Percentiles rank a stretch among this genome's conserved stretches.
Conservation (phyloP, 2,329 filamentous ascomycete species). For the Fusarium tupiense region DNA sequence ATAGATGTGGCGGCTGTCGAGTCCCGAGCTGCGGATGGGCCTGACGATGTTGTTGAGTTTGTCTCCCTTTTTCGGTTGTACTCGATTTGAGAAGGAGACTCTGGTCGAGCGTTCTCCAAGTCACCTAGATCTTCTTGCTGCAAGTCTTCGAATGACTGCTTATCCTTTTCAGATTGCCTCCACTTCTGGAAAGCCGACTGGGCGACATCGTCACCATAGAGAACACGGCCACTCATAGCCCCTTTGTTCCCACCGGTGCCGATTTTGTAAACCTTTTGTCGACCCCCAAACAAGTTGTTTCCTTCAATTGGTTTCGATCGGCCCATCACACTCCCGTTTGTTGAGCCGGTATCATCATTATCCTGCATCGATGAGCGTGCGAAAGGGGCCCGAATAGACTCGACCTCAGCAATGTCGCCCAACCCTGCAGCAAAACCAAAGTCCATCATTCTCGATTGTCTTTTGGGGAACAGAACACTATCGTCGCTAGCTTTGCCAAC, state of each 20-base stretch:
- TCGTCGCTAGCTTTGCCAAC: slow-evolving; percentile 96
- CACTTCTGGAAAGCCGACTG: slow-evolving; percentile 85
- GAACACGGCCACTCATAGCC: slow-evolving; percentile 71
- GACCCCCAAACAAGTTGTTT: slow-evolving; percentile 92
- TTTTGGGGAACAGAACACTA: slow-evolving; percentile 85
- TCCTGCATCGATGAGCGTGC: slow-evolving; percentile 72
- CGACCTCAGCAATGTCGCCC: slow-evolving; percentile 89
- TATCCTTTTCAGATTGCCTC: slow-evolving; percentile 68
- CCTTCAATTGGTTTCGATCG: slow-evolving; percentile 85
- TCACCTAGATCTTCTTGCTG: slow-evolving; percentile 34
- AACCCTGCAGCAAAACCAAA: slow-evolving; percentile 71
- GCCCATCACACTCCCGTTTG: slow-evolving; percentile 79
- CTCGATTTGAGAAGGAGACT: slow-evolving; percentile 63
- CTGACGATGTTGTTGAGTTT: slow-evolving; percentile 82
- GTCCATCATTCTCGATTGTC: slow-evolving; percentile 79
- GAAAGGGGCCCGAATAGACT: slow-evolving; percentile 75
- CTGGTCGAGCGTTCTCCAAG: slow-evolving; percentile 44
- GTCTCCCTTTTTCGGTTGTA: slow-evolving; percentile 84
- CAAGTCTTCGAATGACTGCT: slow-evolving; percentile 51
- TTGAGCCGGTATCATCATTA: slow-evolving; percentile 77
- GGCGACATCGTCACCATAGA: slow-evolving; percentile 90
- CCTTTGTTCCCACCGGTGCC: slow-evolving; percentile 61
- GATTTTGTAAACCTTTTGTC: slow-evolving; percentile 95
- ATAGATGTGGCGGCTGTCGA: slow-evolving; percentile 92
- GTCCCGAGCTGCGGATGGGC: slow-evolving; percentile 72